A percentile compares a stretch with the other conserved stretches of the same genome.
Evolutionary conservation across 2,329 filamentous ascomycete species (phyloP).

Genomic region (Sphaerulina musiva): DNA sequence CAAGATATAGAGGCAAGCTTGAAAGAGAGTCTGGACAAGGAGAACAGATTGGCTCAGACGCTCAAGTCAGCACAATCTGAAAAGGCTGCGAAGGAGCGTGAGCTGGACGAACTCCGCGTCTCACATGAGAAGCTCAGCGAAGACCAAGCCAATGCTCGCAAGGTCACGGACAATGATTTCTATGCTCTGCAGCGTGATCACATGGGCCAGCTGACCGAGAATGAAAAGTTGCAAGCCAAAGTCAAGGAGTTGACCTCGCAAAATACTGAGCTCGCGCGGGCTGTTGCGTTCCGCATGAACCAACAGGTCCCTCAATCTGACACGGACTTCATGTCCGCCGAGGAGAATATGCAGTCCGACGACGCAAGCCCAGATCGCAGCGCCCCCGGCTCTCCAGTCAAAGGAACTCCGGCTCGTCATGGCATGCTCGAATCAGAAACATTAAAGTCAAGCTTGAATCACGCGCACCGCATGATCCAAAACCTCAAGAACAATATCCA

Average conservation of each 20-base stretch:
- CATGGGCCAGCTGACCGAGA: slow-evolving; percentile 70
- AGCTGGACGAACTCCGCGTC: slow-evolving; percentile 84
- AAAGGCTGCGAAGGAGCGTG: slow-evolving; percentile 71
- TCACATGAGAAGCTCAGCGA: slow-evolving; percentile 71
- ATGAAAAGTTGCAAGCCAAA: slow-evolving; percentile 69
- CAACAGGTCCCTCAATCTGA: slow-evolving; percentile 25
- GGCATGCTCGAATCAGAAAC: slow-evolving; percentile 92
- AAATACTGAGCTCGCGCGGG: slow-evolving; percentile 84
- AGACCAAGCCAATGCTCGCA: slow-evolving; percentile 68
- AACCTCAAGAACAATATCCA: slow-evolving; percentile 92
- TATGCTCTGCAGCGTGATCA: slow-evolving; percentile 76
- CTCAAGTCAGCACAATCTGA: slow-evolving; percentile 65
- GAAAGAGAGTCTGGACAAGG: slow-evolving; percentile 71
- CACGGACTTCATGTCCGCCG: slow-evolving; percentile 52
- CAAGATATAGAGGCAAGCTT: slow-evolving; percentile 71
- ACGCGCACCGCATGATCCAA: slow-evolving; percentile 94
- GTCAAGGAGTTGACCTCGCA: slow-evolving; percentile 81
- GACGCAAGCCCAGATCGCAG: slow-evolving; percentile 74
- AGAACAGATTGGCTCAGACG: slow-evolving; percentile 70
- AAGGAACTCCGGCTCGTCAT: slow-evolving; percentile 76
- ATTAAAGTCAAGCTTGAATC: slow-evolving; percentile 83
- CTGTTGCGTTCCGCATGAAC: slow-evolving; percentile 64
- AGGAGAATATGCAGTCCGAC: slow-evolving; percentile 50
- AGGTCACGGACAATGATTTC: slow-evolving; percentile 83
- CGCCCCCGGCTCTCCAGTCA: slow-evolving; percentile 81